These are phyloP conservation scores for Dysphania ambrosioides DNA, from an alignment of 148 eudicot species.

Conservation along the genomic window DNA sequence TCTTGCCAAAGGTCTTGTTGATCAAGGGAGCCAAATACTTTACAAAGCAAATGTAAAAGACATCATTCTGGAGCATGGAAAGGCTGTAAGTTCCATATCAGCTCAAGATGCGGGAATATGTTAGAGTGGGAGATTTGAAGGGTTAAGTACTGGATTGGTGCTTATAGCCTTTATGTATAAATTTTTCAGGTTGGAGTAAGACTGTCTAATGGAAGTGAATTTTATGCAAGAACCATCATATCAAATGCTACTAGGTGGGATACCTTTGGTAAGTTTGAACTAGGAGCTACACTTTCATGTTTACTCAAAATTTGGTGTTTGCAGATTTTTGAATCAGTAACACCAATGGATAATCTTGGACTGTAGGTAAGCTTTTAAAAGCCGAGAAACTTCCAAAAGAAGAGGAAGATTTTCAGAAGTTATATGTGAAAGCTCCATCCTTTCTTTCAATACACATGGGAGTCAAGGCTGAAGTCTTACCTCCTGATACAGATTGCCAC, in stretches of 20 bases:
- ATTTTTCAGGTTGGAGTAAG: conserved; percentile 73
- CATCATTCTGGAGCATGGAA: conserved; percentile 66
- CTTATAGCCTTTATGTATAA: conserved; percentile 16
- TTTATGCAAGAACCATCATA: conserved; percentile 73
- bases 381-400: conserved; percentile 71
- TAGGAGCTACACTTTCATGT: background rate
- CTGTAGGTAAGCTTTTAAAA: conserved; percentile 78
- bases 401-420: conserved; percentile 79
- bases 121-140: background rate
- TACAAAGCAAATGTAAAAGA: conserved; percentile 85
- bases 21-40: conserved; percentile 80
- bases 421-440: conserved; percentile 91
- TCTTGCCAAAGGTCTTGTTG: conserved; percentile 77
- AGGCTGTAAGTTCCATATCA: conserved; percentile 65
- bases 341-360: conserved; percentile 15
- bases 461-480: conserved; percentile 80
- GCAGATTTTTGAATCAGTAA: background rate
- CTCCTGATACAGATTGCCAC: conserved; percentile 92
- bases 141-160: background rate
- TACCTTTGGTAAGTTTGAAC: conserved; percentile 73
- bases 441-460: conserved; percentile 97
- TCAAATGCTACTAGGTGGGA: conserved; percentile 99
- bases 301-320: background rate
- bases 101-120: background rate
- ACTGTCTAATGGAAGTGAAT: conserved; percentile 78